Conservation (phyloP, 1,139 yeast species). For the Yamadazyma conglobata region DNA sequence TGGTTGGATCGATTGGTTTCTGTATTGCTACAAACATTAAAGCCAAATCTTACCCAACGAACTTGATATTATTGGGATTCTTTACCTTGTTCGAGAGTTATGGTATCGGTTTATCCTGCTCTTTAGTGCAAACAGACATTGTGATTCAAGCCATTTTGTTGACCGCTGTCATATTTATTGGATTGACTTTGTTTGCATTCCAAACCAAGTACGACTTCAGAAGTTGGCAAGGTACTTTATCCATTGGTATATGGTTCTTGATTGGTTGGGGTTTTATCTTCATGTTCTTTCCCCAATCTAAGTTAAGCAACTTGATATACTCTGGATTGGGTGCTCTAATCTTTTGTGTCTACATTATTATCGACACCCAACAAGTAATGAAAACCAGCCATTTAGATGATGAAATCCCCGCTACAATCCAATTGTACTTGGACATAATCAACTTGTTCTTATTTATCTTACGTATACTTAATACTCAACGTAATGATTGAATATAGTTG, state of each 20-base stretch:
- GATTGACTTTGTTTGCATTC: slow-evolving; percentile 72
- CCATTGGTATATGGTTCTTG: slow-evolving; percentile 61
- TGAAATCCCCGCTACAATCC: slow-evolving; percentile 75
- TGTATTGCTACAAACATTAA: slow-evolving; percentile 58
- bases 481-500: too few relatives aligned
- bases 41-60: slow-evolving; percentile 62
- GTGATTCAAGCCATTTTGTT: slow-evolving; percentile 71
- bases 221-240: slow-evolving; percentile 65
- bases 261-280: slow-evolving; percentile 71
- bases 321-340: slow-evolving; percentile 72
- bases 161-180: slow-evolving; percentile 67
- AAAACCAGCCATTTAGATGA: slow-evolving; percentile 83
- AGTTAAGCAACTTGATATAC: slow-evolving; percentile 57
- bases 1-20: slow-evolving; percentile 59
- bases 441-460: slow-evolving; percentile 77
- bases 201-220: slow-evolving; percentile 82
- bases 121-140: slow-evolving; percentile 59
- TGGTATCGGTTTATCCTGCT: slow-evolving; percentile 64
- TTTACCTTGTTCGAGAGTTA: slow-evolving; percentile 79
- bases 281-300: slow-evolving; percentile 60
- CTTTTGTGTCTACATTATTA: slow-evolving; percentile 68
- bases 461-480: slow-evolving; percentile 54
- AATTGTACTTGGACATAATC: slow-evolving; percentile 74
- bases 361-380: slow-evolving; percentile 81
- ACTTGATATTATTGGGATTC: slow-evolving; percentile 52